These are phyloP conservation scores for Fusarium sp. DNA, from an alignment of 2,329 filamentous ascomycete species.

Conservation along the genomic window DNA sequence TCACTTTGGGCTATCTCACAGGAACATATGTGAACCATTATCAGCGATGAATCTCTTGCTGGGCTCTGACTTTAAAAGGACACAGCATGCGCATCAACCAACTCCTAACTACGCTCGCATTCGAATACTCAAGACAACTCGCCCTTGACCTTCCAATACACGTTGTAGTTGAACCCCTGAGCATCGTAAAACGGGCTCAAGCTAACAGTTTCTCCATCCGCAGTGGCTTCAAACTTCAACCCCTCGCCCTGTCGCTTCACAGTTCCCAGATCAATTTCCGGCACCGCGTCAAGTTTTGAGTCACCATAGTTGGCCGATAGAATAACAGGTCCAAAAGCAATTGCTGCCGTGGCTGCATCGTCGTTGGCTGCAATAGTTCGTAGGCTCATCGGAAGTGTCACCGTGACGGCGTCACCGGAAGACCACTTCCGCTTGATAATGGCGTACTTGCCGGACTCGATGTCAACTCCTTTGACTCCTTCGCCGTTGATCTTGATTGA, in stretches of 20 bases:
- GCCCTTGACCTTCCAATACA: conserved; percentile 52
- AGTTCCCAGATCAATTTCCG: conserved; percentile 47
- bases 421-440: conserved; percentile 55
- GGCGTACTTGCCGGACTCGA: conserved; percentile 54
- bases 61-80: background rate
- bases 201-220: conserved; percentile 45
- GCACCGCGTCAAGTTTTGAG: conserved; percentile 37
- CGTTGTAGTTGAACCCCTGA: conserved; percentile 56
- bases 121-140: background rate
- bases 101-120: background rate
- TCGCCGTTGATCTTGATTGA: conserved; percentile 57
- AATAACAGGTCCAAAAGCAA: conserved; percentile 61
- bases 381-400: conserved; percentile 60
- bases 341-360: conserved; percentile 54
- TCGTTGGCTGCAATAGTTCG: conserved; percentile 61
- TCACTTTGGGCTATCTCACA: background rate
- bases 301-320: conserved; percentile 60
- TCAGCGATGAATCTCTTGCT: background rate
- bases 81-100: background rate
- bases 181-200: conserved; percentile 57
- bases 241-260: conserved; percentile 39
- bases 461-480: conserved; percentile 33
- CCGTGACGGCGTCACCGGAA: conserved; percentile 55
- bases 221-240: conserved; percentile 50
- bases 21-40: background rate